Evolutionary conservation across 2,329 filamentous ascomycete genomes (phyloP), one percentile per base, ranked within the genome.

Genomic region (Fusarium xylarioides): DNA sequence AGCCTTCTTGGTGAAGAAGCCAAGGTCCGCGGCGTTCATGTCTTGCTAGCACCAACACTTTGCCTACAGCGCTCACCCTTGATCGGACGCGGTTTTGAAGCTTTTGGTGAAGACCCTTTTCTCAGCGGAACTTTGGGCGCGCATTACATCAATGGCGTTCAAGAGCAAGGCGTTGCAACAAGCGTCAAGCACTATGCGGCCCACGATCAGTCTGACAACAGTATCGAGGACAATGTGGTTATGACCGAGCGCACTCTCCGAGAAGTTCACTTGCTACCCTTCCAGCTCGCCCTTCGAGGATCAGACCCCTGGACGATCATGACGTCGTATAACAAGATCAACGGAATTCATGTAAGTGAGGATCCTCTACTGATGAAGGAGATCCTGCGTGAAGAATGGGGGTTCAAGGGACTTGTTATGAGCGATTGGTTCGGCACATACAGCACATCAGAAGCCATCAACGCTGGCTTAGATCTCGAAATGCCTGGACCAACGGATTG

Each of bases 11-110:
- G 87, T 12, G 85, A 89, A 26, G 91, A 82, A 54, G 75, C 79
- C 0, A 76, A 73, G 12, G 68, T 60, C 52, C 94, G 94, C 79
- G 92, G 92, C 53, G 87, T 92, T 11, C 91, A 93, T 74, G 86
- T 93, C 15, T 87, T 92, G 70, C 85, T 77, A 2, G 76, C 74
- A 1, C 76, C 76, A 4, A 77, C 76, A 3, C 60, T 86, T 43
- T 85, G 81, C 71, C 81, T 84, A n/a, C 83, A 84, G 43, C 79
- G 83, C 34, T 83, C 81, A 6, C 83, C 83, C 0, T 71, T 85
- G 9, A 83, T 83, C 8, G 83, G 83, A n/a, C 79, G 83, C 46
- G 82, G 82, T 21, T 84, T 84, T 47, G 83, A 85, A 64, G 82
- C 80, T 34, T 80, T 83, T 43, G 81, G 80, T 16, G 81, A 85